Evolutionary conservation across 2,329 filamentous ascomycete species (phyloP).

Genomic region (Fusarium clavum): DNA sequence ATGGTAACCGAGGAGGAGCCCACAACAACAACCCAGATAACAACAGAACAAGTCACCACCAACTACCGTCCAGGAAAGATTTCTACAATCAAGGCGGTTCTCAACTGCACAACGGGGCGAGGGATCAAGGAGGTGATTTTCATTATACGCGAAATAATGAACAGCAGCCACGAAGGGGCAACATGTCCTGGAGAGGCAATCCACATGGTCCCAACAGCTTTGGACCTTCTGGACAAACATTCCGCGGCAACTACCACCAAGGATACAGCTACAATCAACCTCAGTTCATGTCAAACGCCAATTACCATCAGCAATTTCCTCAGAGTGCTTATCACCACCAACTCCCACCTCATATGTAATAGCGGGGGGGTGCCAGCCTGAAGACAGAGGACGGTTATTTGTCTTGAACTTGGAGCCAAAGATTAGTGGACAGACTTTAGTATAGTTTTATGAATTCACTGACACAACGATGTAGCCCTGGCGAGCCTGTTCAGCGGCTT

Average conservation of each 20-base stretch:
- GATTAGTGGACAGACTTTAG: not conserved
- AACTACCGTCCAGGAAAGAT: not conserved
- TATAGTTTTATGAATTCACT: not conserved
- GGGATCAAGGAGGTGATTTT: too few relatives aligned
- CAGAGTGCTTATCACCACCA: constrained; percentile 26
- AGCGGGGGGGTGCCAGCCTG: not conserved
- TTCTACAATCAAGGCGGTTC: not conserved
- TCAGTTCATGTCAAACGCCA: constrained; percentile 19
- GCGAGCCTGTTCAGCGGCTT: not conserved
- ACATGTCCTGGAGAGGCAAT: too few relatives aligned
- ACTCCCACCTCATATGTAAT: constrained; percentile 25
- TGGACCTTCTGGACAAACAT: too few relatives aligned
- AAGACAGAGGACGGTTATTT: not conserved
- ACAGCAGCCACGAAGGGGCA: too few relatives aligned
- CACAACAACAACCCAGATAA: constrained; percentile 10
- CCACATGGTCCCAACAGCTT: too few relatives aligned
- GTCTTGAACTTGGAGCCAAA: not conserved
- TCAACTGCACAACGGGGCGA: not conserved
- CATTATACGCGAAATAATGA: too few relatives aligned
- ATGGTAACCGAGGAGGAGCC: not conserved
- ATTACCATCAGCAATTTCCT: constrained; percentile 13
- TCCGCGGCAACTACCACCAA: not conserved
- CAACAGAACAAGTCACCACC: not conserved
- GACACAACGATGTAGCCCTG: not conserved
- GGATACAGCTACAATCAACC: constrained; percentile 11